phyloP scores from a whole-genome alignment of 306 rosid species.

The Dalbergia cultrata region DNA sequence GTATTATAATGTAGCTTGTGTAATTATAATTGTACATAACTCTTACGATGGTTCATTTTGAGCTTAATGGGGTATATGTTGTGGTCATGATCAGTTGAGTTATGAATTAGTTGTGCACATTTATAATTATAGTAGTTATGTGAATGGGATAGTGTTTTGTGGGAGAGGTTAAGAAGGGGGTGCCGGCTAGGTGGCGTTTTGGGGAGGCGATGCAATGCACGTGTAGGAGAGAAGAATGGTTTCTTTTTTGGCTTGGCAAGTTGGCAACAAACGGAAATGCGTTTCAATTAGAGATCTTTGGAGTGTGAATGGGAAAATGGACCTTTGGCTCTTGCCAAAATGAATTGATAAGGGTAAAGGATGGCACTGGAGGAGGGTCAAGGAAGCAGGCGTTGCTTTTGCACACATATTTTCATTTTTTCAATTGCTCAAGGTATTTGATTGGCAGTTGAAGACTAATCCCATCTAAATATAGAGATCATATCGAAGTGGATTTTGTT shows the following conservation, averaged over 20 bases:
- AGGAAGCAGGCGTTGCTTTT: constrained; percentile 32
- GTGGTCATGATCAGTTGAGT: background rate
- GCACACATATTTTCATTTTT: constrained; percentile 43
- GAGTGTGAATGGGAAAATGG: constrained; percentile 7
- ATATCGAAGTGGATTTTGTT: no score
- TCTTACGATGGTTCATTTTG: constrained; percentile 36
- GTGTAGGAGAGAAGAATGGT: background rate
- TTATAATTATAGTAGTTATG: background rate
- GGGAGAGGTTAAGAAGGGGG: background rate
- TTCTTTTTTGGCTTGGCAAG: background rate
- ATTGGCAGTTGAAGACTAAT: no score
- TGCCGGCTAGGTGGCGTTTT: constrained; percentile 27
- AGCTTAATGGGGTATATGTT: background rate
- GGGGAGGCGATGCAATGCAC: constrained; percentile 15
- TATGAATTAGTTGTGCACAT: background rate
- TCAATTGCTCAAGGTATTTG: no score
- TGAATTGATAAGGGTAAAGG: constrained; percentile 1
- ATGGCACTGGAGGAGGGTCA: background rate
- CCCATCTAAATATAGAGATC: no score
- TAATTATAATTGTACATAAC: constrained; percentile 53
- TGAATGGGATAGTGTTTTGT: background rate
- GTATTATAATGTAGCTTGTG: constrained; percentile 33
- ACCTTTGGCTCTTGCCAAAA: background rate
- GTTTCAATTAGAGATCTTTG: constrained; percentile 35
- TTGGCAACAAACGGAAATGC: constrained; percentile 23